These are phyloP conservation scores for Clarireedia paspali DNA, from an alignment of 2,329 filamentous ascomycete genomes.

Conservation along the genomic window DNA sequence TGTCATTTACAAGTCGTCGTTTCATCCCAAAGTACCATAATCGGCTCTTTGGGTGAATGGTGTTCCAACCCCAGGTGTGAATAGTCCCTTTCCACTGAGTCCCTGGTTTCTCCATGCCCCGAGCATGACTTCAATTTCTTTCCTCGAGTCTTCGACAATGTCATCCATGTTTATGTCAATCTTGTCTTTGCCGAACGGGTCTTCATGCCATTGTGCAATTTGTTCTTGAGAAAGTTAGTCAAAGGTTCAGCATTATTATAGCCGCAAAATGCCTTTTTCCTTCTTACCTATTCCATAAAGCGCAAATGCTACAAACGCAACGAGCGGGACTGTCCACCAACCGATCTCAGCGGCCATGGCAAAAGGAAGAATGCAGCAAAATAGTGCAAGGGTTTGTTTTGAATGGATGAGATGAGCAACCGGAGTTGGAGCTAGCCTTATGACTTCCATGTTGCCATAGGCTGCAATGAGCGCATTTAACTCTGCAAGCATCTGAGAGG, in stretches of 20 bases:
- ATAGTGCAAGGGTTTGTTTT: slow-evolving; percentile 55
- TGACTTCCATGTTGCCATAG: slow-evolving; percentile 58
- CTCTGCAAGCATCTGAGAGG: slow-evolving; percentile 49
- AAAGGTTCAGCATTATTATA: not conserved
- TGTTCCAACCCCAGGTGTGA: not conserved
- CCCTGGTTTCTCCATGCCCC: slow-evolving; percentile 43
- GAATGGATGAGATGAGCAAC: slow-evolving; percentile 59
- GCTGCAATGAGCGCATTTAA: slow-evolving; percentile 49
- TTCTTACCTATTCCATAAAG: slow-evolving; percentile 27
- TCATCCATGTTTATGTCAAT: slow-evolving; percentile 64
- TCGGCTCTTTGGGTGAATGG: not conserved
- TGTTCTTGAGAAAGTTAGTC: slow-evolving; percentile 38
- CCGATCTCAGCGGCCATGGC: slow-evolving; percentile 55
- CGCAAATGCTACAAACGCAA: slow-evolving; percentile 53
- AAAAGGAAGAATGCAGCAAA: slow-evolving; percentile 52
- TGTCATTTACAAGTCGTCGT: not conserved
- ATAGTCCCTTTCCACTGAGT: slow-evolving; percentile 4
- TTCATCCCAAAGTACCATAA: slow-evolving; percentile 1
- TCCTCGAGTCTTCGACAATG: slow-evolving; percentile 51
- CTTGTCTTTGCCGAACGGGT: slow-evolving; percentile 58
- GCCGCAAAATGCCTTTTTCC: not conserved
- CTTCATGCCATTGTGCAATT: slow-evolving; percentile 46
- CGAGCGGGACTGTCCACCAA: slow-evolving; percentile 54
- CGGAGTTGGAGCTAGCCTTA: slow-evolving; percentile 55
- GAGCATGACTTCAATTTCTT: slow-evolving; percentile 49